A percentile compares a stretch with the other conserved stretches of the same genome.
Conservation (phyloP, 805 yeast species). For the Wickerhamiella cacticola region DNA sequence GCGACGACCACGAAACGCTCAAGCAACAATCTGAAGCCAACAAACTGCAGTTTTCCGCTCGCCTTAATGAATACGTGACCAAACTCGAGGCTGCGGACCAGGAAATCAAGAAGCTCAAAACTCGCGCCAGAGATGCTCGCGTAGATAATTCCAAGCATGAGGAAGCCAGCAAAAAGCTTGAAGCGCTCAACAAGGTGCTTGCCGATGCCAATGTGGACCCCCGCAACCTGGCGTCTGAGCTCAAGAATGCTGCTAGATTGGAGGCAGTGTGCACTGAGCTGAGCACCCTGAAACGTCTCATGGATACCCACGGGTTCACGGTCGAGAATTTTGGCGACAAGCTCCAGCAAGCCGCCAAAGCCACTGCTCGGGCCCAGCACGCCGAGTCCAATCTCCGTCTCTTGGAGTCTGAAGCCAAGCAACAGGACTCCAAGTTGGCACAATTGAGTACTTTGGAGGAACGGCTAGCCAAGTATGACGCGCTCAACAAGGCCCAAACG, state of each 20-base stretch:
- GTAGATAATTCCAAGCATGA: not conserved
- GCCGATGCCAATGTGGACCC: not conserved
- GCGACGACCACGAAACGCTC: not conserved
- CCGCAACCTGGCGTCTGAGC: not conserved
- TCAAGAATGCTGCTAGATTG: not conserved
- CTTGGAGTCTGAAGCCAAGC: not conserved
- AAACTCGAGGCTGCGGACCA: conserved; percentile 9
- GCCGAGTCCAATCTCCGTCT: not conserved
- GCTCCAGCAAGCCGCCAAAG: not conserved
- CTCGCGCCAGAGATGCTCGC: not conserved
- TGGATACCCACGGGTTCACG: not conserved
- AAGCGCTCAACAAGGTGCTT: not conserved
- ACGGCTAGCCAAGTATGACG: not conserved
- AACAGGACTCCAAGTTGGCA: conserved; percentile 1
- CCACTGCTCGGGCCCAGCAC: not conserved
- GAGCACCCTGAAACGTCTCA: not conserved
- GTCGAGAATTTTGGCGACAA: not conserved
- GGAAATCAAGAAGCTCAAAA: conserved; percentile 9
- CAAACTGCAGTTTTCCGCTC: conserved; percentile 4
- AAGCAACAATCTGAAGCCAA: not conserved
- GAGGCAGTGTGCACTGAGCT: not conserved
- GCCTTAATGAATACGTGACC: conserved; percentile 2
- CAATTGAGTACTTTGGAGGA: conserved; percentile 12
- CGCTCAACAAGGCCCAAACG: not conserved
- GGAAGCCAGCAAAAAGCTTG: conserved; percentile 12